Evolutionary conservation across 805 yeast species (phyloP), one percentile per base, ranked within the genome.

Genomic region (Starmerella powellii): DNA sequence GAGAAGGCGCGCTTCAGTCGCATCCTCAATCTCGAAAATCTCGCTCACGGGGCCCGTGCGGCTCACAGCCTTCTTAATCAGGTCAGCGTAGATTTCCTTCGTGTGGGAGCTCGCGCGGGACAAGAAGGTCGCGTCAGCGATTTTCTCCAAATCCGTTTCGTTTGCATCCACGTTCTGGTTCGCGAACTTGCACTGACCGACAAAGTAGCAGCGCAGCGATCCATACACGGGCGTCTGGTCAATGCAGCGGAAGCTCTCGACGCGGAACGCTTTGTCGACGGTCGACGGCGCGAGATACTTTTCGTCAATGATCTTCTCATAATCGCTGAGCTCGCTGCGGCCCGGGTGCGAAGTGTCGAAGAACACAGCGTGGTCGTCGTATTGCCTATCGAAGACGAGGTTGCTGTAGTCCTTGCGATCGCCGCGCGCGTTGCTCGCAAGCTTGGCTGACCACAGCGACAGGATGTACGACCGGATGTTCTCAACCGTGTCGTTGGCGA

Each of bases 21-120:
- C 69, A 50, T 80, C 79, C 53, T 82, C 85, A 42, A 83, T 69
- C 45, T 88, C 79, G 55, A 77, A 79, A 57, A 85, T 83, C 63
- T 80, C 87, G 56, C 91, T 85, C 21, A 86, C 93, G 16, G 97
- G 96, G 44, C 97, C 97, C 39, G 85, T 78, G 48, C 88, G 76
- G 46, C 66, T 65, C 42, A 72, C 68, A n/a, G 78, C 86, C 54
- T 78, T 73, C 37, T 67, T 61, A 58, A 87, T 76, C 44, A 88
- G 71, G 37, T 75, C 76, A 39, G 80, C 72, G 62, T 88, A 88
- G 37, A 86, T 66, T 44, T 67, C 63, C 62, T 83, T 85, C 37
- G 95, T 88, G 61, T 83, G 84, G 18, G 65, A 66, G 3, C 94
- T 74, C 34, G 91, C 84, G 52, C 81, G 81, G 48, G 76, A 74